phyloP scores from a whole-genome alignment of 805 yeast genomes.

The Zygosaccharomyces pseudorouxii region DNA sequence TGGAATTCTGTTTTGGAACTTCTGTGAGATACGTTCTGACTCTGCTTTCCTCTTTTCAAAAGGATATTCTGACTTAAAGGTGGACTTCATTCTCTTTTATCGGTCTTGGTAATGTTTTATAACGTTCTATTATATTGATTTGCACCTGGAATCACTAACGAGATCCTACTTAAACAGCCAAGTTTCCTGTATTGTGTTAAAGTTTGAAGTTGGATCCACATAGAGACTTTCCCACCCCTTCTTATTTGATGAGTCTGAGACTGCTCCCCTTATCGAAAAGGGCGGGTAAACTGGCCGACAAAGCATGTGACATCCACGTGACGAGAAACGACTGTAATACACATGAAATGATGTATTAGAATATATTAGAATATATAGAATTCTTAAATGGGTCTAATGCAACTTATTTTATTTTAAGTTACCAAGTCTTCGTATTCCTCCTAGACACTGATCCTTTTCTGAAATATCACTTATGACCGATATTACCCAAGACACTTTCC shows the following conservation, averaged over 20 bases:
- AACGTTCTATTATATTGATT: neutral
- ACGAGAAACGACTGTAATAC: neutral
- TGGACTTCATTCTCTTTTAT: slow-evolving; percentile 29
- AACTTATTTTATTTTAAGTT: too few relatives aligned
- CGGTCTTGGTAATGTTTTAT: neutral
- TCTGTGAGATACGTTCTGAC: slow-evolving; percentile 82
- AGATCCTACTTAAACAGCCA: neutral
- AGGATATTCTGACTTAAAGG: slow-evolving; percentile 63
- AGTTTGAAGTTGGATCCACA: neutral
- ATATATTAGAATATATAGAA: too few relatives aligned
- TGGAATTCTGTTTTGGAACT: slow-evolving; percentile 90
- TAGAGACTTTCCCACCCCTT: neutral
- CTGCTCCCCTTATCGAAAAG: neutral
- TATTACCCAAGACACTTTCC: too few relatives aligned
- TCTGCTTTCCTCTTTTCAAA: slow-evolving; percentile 95
- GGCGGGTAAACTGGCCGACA: neutral
- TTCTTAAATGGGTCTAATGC: too few relatives aligned
- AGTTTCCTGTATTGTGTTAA: neutral
- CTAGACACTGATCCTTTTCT: too few relatives aligned
- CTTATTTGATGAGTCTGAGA: neutral
- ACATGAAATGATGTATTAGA: too few relatives aligned
- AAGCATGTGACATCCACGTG: neutral
- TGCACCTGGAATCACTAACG: neutral
- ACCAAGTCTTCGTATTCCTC: too few relatives aligned
- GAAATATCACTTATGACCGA: too few relatives aligned